A percentile compares a stretch with the other conserved stretches of the same genome.
phyloP scores from a whole-genome alignment of 2,329 filamentous ascomycete species.

The Cadophora malorum region DNA sequence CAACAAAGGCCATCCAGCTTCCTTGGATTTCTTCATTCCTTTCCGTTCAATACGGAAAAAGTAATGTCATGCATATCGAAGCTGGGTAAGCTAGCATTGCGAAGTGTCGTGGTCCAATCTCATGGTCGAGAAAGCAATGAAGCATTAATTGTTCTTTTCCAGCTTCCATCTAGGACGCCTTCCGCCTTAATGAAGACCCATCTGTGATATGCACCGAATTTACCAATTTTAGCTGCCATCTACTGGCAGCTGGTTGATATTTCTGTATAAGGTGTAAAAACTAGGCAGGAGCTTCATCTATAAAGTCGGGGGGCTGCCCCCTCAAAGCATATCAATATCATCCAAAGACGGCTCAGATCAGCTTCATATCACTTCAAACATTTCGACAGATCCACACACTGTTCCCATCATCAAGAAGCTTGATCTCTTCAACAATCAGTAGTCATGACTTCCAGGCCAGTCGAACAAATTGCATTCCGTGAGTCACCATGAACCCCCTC shows the following conservation, averaged over 20 bases:
- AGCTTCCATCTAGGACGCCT: background rate
- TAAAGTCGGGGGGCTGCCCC: background rate
- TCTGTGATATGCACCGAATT: background rate
- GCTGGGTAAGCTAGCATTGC: no score
- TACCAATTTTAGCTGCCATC: background rate
- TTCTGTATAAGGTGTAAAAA: background rate
- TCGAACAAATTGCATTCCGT: conserved; percentile 8
- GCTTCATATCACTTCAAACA: background rate
- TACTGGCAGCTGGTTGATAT: background rate
- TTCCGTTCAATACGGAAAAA: background rate
- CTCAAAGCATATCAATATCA: background rate
- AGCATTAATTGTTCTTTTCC: background rate
- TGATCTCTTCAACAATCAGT: background rate
- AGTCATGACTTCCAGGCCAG: background rate
- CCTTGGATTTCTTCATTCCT: background rate
- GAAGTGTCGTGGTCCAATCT: background rate
- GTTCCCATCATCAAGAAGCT: background rate
- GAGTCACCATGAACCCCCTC: background rate
- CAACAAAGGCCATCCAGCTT: background rate
- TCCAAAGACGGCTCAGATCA: background rate
- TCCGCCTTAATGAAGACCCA: no score
- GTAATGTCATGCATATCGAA: background rate
- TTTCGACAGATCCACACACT: background rate
- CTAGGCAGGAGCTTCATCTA: background rate
- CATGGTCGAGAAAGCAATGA: background rate